Percentiles rank a stretch among this genome's conserved stretches.
These are phyloP conservation scores for Apiospora saccharicola DNA, from an alignment of 2,329 filamentous ascomycete species.

Conservation along the genomic window DNA sequence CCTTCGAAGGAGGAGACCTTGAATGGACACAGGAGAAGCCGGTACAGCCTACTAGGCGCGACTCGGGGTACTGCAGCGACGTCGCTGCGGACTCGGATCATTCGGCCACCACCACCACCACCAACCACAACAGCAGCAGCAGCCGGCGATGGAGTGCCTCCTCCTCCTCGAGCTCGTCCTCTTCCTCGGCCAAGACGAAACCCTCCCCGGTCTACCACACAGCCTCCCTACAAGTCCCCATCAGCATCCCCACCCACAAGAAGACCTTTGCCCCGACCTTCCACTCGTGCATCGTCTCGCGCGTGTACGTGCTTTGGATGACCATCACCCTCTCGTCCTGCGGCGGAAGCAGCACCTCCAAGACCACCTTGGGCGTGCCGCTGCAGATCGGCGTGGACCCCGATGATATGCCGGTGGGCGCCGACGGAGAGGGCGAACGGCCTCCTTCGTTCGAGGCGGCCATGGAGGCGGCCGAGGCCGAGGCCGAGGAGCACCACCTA, in stretches of 20 bases:
- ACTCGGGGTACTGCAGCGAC: constrained; percentile 62
- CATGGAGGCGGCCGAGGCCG: constrained; percentile 53
- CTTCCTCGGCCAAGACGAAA: constrained; percentile 26
- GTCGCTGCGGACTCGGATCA: constrained; percentile 22
- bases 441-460: constrained; percentile 58
- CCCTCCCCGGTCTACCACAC: constrained; percentile 48
- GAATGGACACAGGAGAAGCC: constrained; percentile 51
- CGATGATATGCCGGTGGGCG: constrained; percentile 30
- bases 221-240: constrained; percentile 54
- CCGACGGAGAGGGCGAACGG: constrained; percentile 40
- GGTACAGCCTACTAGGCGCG: constrained; percentile 47
- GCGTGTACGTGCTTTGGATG: constrained; percentile 61
- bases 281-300: constrained; percentile 63
- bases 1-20: constrained; percentile 40
- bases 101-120: constrained; percentile 41
- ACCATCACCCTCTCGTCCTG: constrained; percentile 49
- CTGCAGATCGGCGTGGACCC: constrained; percentile 58
- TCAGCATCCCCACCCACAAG: constrained; percentile 54
- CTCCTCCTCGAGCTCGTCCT: neutral
- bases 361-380: constrained; percentile 54
- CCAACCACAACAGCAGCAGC: neutral
- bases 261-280: constrained; percentile 64
- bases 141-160: constrained; percentile 26
- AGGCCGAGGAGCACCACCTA: constrained; percentile 52
- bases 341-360: constrained; percentile 47